These are phyloP conservation scores for Cytospora leucostoma DNA, from an alignment of 2,329 filamentous ascomycete genomes.

Conservation along the genomic window DNA sequence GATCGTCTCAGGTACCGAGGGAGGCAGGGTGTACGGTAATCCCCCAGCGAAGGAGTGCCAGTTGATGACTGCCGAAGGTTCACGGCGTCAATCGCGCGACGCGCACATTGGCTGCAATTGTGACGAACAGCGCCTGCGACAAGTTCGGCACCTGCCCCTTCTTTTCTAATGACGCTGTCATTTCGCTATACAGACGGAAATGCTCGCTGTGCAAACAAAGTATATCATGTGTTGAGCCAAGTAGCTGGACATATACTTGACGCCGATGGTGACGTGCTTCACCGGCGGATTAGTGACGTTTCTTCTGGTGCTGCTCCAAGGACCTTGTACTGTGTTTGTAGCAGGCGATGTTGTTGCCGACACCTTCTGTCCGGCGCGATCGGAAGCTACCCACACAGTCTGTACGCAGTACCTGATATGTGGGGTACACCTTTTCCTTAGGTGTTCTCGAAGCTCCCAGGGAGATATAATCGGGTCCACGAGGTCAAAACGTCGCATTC, in stretches of 20 bases:
- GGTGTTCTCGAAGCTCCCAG: conserved; percentile 28
- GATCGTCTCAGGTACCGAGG: conserved; percentile 13
- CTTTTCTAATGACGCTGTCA: not conserved
- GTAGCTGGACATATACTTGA: not conserved
- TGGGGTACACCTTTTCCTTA: conserved; percentile 25
- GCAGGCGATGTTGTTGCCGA: not conserved
- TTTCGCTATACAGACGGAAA: not conserved
- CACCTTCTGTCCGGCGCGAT: conserved; percentile 18
- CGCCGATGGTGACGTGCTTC: conserved; percentile 8
- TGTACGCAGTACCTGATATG: conserved; percentile 3
- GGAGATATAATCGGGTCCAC: conserved; percentile 10
- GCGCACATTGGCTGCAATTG: conserved; percentile 3
- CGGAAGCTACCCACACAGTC: conserved; percentile 25
- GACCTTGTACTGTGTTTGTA: not conserved
- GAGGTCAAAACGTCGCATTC: conserved; percentile 18
- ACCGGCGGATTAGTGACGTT: conserved; percentile 6
- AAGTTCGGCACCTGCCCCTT: conserved; percentile 1
- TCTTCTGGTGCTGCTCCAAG: conserved; percentile 4
- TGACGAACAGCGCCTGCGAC: not conserved
- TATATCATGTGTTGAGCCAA: not conserved
- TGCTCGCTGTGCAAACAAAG: not conserved
- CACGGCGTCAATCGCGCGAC: conserved; percentile 13
- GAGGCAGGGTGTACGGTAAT: conserved; percentile 7
- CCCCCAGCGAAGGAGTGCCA: not conserved
- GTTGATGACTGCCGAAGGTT: conserved; percentile 6